These are phyloP conservation scores for Xylaria sp. DNA, from an alignment of 495 filamentous ascomycete species.

Conservation along the genomic window DNA sequence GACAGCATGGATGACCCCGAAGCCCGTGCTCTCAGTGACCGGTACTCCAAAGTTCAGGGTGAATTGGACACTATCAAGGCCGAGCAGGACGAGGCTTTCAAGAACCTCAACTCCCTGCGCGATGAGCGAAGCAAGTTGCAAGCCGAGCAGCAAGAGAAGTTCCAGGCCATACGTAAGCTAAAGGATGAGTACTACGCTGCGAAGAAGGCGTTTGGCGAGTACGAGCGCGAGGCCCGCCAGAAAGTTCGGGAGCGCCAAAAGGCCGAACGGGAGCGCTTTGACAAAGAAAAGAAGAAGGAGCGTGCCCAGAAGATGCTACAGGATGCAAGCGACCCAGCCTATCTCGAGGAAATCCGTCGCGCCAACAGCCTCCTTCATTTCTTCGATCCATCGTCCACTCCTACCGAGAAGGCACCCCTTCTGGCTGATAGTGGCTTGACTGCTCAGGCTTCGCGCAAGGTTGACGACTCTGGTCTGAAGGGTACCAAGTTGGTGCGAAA, in stretches of 20 bases:
- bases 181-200: slow-evolving; percentile 85
- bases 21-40: slow-evolving; percentile 81
- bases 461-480: slow-evolving; percentile 78
- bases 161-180: slow-evolving; percentile 74
- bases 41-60: slow-evolving; percentile 78
- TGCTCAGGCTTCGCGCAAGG: slow-evolving; percentile 79
- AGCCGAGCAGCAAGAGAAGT: slow-evolving; percentile 84
- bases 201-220: slow-evolving; percentile 77
- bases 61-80: slow-evolving; percentile 89
- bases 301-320: slow-evolving; percentile 84
- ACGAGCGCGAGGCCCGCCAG: slow-evolving; percentile 78
- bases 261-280: slow-evolving; percentile 75
- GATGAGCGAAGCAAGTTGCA: slow-evolving; percentile 86
- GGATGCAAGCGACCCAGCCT: slow-evolving; percentile 88
- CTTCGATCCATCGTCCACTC: slow-evolving; percentile 76
- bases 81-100: slow-evolving; percentile 86
- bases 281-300: slow-evolving; percentile 85
- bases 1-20: slow-evolving; percentile 93
- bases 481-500: slow-evolving; percentile 80
- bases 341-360: slow-evolving; percentile 86
- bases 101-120: slow-evolving; percentile 83
- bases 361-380: slow-evolving; percentile 85
- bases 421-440: slow-evolving; percentile 66
- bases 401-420: slow-evolving; percentile 68
- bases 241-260: slow-evolving; percentile 63